phyloP scores from a whole-genome alignment of 2,329 filamentous ascomycete species.

The Penicillium sp. region DNA sequence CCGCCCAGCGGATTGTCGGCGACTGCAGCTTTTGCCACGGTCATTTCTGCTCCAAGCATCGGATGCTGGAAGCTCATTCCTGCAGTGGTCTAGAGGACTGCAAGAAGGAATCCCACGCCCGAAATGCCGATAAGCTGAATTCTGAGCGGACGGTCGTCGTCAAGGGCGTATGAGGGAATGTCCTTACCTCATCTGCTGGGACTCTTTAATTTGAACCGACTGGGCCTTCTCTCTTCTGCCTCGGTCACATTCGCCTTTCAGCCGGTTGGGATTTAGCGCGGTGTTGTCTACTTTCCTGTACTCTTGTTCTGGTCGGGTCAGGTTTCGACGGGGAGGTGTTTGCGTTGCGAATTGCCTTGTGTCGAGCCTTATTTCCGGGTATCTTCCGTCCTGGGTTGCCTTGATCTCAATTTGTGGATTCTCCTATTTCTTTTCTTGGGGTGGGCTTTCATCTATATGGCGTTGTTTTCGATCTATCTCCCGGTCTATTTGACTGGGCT shows the following conservation, averaged over 20 bases:
- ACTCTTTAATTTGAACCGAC: not conserved
- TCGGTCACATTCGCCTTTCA: slow-evolving; percentile 5
- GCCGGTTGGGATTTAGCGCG: slow-evolving; percentile 29
- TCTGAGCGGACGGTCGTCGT: slow-evolving; percentile 90
- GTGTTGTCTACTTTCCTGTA: slow-evolving; percentile 22
- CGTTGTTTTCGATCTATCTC: slow-evolving; percentile 1
- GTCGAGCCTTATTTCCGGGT: too few species aligned
- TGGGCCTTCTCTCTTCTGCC: too few species aligned
- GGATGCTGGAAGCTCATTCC: slow-evolving; percentile 88
- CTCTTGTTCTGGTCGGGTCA: slow-evolving; percentile 7
- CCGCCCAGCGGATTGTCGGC: slow-evolving; percentile 86
- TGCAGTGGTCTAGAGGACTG: slow-evolving; percentile 91
- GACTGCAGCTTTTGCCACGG: slow-evolving; percentile 94
- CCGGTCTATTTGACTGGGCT: not conserved
- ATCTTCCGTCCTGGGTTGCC: too few species aligned
- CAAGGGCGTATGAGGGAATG: slow-evolving; percentile 65
- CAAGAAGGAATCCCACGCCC: slow-evolving; percentile 93
- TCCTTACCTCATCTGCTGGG: not conserved
- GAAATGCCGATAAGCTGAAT: slow-evolving; percentile 88
- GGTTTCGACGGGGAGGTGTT: slow-evolving; percentile 3
- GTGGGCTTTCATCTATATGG: slow-evolving; percentile 7
- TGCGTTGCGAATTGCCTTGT: slow-evolving; percentile 2
- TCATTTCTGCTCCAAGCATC: slow-evolving; percentile 91
- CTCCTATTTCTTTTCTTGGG: slow-evolving; percentile 7
- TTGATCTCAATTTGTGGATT: slow-evolving; percentile 7